phyloP scores from a whole-genome alignment of 2,329 filamentous ascomycete genomes.

The Trichophyton benhamiae region DNA sequence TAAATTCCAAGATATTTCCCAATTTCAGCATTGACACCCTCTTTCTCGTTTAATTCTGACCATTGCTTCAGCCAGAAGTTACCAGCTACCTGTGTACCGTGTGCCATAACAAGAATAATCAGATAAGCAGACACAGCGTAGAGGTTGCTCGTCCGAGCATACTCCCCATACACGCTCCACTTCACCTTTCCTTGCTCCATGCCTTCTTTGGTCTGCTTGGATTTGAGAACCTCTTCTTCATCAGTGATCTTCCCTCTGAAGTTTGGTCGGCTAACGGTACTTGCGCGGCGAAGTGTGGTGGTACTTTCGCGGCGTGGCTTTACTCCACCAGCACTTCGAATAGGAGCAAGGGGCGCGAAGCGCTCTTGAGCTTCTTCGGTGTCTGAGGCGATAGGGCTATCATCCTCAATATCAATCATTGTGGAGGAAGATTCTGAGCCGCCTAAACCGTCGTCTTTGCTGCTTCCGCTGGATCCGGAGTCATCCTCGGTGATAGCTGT shows the following conservation, averaged over 20 bases:
- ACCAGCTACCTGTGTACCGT: slow-evolving; percentile 69
- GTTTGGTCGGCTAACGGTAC: slow-evolving; percentile 78
- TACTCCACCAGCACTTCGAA: slow-evolving; percentile 47
- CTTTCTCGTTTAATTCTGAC: slow-evolving; percentile 64
- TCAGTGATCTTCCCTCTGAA: slow-evolving; percentile 73
- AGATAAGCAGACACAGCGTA: slow-evolving; percentile 72
- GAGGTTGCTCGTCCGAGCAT: slow-evolving; percentile 88
- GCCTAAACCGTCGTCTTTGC: slow-evolving; percentile 41
- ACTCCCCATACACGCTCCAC: slow-evolving; percentile 88
- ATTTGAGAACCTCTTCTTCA: slow-evolving; percentile 63
- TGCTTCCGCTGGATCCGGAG: slow-evolving; percentile 41
- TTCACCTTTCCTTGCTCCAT: slow-evolving; percentile 95
- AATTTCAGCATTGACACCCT: slow-evolving; percentile 58
- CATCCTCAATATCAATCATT: slow-evolving; percentile 35
- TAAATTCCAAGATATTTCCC: slow-evolving; percentile 92
- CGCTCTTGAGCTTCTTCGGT: slow-evolving; percentile 54
- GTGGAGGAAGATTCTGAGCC: slow-evolving; percentile 45
- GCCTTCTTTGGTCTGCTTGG: slow-evolving; percentile 76
- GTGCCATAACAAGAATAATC: slow-evolving; percentile 61
- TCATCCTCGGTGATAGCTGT: slow-evolving; percentile 47
- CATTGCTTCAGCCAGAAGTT: slow-evolving; percentile 90
- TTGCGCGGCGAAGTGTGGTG: slow-evolving; percentile 75
- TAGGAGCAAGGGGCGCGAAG: slow-evolving; percentile 62
- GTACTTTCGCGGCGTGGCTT: slow-evolving; percentile 55
- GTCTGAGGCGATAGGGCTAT: slow-evolving; percentile 42